Conservation (phyloP, 2,329 filamentous ascomycete species). For the Rhynchosporium graminicola region DNA sequence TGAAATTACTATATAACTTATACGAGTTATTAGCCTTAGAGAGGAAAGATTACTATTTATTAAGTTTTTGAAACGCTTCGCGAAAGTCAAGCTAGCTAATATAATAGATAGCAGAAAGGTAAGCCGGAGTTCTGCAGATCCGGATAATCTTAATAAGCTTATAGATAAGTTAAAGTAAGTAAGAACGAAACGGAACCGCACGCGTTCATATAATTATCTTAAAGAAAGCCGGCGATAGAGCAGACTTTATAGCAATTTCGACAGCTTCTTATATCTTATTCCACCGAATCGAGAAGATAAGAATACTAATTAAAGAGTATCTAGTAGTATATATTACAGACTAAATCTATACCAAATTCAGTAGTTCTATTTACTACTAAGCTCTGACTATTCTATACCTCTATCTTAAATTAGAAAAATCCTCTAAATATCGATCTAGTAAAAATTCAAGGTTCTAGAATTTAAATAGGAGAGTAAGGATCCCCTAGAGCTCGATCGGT, state of each 20-base stretch:
- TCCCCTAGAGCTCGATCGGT: constrained; percentile 13
- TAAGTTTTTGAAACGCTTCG: constrained; percentile 16
- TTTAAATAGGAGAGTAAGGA: constrained; percentile 17
- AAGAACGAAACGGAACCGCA: constrained; percentile 11
- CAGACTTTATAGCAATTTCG: constrained; percentile 17
- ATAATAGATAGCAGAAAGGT: constrained; percentile 18
- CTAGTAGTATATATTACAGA: constrained; percentile 15
- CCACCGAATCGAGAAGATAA: constrained; percentile 16
- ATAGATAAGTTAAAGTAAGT: constrained; percentile 16
- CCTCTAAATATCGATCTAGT: constrained; percentile 19
- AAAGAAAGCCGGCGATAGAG: constrained; percentile 21
- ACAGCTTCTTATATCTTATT: constrained; percentile 19
- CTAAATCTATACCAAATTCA: constrained; percentile 12
- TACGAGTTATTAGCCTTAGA: constrained; percentile 13
- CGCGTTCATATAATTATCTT: constrained; percentile 16
- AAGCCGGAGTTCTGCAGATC: constrained; percentile 12
- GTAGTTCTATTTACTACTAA: constrained; percentile 15
- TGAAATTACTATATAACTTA: constrained; percentile 10
- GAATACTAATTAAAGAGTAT: constrained; percentile 10
- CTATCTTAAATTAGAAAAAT: constrained; percentile 14
- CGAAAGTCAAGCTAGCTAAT: constrained; percentile 17
- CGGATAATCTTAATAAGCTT: constrained; percentile 14
- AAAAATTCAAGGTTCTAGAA: constrained; percentile 13
- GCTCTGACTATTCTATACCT: constrained; percentile 14
- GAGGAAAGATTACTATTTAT: constrained; percentile 17